These are phyloP conservation scores for Fomes fomentarius DNA, from an alignment of 1,284 basidiomycete species.

Conservation along the genomic window DNA sequence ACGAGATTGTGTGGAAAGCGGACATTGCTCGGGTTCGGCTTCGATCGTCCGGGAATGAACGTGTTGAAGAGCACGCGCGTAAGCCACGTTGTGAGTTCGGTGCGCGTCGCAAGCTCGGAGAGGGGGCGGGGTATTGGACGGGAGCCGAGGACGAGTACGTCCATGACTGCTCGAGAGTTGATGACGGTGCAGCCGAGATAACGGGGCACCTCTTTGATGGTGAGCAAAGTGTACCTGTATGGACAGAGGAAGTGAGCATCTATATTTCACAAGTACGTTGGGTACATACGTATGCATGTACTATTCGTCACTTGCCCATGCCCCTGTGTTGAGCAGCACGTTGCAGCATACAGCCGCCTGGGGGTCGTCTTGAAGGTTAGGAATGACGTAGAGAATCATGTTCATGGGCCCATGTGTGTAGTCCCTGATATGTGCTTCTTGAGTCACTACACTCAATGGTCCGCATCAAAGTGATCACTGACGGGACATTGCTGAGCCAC, in stretches of 20 bases:
- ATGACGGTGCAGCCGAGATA: constrained; percentile 35
- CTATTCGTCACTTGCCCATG: constrained; percentile 31
- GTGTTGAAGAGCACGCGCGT: constrained; percentile 40
- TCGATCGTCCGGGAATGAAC: constrained; percentile 34
- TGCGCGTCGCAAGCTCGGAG: constrained; percentile 34
- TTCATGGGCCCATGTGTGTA: constrained; percentile 37
- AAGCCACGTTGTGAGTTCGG: constrained; percentile 41
- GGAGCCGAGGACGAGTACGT: constrained; percentile 25
- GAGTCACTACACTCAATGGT: no score
- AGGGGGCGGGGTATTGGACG: constrained; percentile 31
- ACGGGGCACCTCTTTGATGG: constrained; percentile 28
- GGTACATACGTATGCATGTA: constrained; percentile 32
- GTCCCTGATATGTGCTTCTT: constrained; percentile 25
- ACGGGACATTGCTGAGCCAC: constrained; percentile 18
- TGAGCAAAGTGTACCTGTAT: constrained; percentile 36
- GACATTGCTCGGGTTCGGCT: constrained; percentile 32
- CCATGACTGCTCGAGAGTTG: constrained; percentile 19
- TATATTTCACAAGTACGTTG: no score
- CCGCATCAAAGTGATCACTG: background rate
- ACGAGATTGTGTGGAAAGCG: constrained; percentile 42
- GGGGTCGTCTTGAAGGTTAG: constrained; percentile 28
- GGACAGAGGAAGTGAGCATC: background rate
- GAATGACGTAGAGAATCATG: constrained; percentile 30
- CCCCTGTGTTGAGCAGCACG: constrained; percentile 33
- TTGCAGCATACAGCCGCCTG: constrained; percentile 33